Percentiles rank a stretch among this genome's conserved stretches.
phyloP scores from a whole-genome alignment of 2,329 filamentous ascomycete species.

The Aureobasidium sp. region DNA sequence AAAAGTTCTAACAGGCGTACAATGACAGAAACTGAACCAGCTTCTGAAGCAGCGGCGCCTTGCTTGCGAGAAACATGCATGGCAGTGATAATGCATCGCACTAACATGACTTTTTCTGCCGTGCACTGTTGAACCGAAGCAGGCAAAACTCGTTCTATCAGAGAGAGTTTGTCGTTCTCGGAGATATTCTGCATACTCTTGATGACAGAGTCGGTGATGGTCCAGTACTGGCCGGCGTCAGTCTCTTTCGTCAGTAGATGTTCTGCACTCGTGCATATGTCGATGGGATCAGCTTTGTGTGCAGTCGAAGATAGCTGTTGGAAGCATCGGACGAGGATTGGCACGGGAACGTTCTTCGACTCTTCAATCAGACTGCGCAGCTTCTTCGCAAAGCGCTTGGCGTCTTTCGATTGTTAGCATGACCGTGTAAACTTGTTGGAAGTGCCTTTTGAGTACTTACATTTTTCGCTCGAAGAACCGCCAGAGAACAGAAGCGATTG shows the following conservation, averaged over 20 bases:
- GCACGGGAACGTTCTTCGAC: not conserved
- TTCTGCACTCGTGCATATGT: constrained; percentile 8
- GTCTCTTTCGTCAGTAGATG: not conserved
- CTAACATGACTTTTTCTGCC: constrained; percentile 3
- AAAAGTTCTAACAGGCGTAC: constrained; percentile 6
- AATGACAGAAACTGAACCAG: not conserved
- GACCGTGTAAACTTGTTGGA: not conserved
- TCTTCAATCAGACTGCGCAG: not conserved
- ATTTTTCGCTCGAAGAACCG: constrained; percentile 11
- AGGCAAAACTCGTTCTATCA: not conserved
- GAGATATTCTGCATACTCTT: not conserved
- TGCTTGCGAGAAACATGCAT: not conserved
- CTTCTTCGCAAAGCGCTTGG: constrained; percentile 9
- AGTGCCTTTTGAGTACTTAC: not conserved
- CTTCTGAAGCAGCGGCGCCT: not conserved
- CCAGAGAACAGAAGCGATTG: not conserved
- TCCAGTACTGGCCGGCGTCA: constrained; percentile 6
- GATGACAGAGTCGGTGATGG: constrained; percentile 1
- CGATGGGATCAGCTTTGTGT: not conserved
- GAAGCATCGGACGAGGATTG: constrained; percentile 5
- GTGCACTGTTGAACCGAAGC: not conserved
- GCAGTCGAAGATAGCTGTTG: not conserved
- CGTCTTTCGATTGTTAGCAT: not conserved
- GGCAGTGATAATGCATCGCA: not conserved
- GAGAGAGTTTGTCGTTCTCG: not conserved